A percentile compares a stretch with the other conserved stretches of the same genome.
These are phyloP conservation scores for Trichosporon ovoides DNA, from an alignment of 1,284 basidiomycete genomes.

Conservation along the genomic window DNA sequence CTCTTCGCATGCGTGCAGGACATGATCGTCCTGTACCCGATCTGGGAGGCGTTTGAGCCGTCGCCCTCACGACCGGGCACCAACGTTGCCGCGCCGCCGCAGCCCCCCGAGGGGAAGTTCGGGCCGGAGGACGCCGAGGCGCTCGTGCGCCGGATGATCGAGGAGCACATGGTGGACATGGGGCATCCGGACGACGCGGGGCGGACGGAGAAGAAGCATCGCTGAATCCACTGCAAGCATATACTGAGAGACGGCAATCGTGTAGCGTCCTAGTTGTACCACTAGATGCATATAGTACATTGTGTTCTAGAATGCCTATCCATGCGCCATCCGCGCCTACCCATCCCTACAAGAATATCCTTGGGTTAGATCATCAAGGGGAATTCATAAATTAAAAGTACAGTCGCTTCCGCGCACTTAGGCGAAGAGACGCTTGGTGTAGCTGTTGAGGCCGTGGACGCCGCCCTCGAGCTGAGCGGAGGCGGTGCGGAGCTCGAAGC, in stretches of 20 bases:
- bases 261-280: conserved; percentile 16
- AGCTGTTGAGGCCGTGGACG: conserved; percentile 79
- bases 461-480: conserved; percentile 95
- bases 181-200: conserved; percentile 52
- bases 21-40: conserved; percentile 78
- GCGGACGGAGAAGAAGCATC: conserved; percentile 8
- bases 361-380: neutral
- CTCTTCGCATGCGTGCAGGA: conserved; percentile 86
- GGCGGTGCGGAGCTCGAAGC: conserved; percentile 92
- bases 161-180: conserved; percentile 59
- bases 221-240: neutral
- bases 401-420: conserved; percentile 23
- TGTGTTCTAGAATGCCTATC: too few relatives aligned
- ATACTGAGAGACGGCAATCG: neutral
- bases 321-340: too few relatives aligned
- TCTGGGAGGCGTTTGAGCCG: conserved; percentile 69
- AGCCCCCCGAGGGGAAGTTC: conserved; percentile 40
- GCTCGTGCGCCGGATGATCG: conserved; percentile 63
- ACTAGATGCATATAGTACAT: conserved; percentile 16
- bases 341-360: too few relatives aligned
- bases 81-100: conserved; percentile 11
- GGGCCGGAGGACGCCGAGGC: conserved; percentile 42
- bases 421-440: conserved; percentile 61
- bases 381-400: conserved; percentile 3
- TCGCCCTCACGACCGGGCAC: conserved; percentile 11